Percentiles rank a stretch among this genome's conserved stretches.
Conservation (phyloP, 768 basidiomycete genomes). For the Boletus subcaerulescens region DNA sequence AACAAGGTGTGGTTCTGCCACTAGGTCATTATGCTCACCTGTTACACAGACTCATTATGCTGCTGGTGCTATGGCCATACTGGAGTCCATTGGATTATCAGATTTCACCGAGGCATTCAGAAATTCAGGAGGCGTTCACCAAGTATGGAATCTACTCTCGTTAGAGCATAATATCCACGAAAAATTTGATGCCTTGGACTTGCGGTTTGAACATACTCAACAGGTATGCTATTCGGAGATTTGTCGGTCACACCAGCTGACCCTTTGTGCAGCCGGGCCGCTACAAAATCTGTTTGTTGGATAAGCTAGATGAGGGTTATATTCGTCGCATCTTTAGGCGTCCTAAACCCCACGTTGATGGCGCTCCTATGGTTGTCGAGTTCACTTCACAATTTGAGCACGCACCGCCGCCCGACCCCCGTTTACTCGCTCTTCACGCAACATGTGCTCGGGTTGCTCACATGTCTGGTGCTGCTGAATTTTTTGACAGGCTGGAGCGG, state of each 20-base stretch:
- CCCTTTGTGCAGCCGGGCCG: not conserved
- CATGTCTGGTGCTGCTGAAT: slow-evolving; percentile 3
- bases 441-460: slow-evolving; percentile 1
- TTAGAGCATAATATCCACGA: accelerated
- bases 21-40: not conserved
- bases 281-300: not conserved
- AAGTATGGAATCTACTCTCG: not conserved
- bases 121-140: not conserved
- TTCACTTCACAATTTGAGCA: not conserved
- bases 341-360: not conserved
- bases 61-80: not conserved
- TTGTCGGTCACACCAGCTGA: not conserved
- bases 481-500: not conserved
- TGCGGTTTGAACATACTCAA: slow-evolving; percentile 1
- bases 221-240: not conserved
- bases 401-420: not conserved
- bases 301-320: no score
- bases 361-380: not conserved
- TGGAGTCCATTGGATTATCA: not conserved
- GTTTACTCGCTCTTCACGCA: not conserved
- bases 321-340: no score
- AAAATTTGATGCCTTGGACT: accelerated
- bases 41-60: not conserved
- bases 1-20: not conserved
- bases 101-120: not conserved